Conservation (phyloP, 192 early-diverging fungal genomes). For the Chytriomyces sp. region DNA sequence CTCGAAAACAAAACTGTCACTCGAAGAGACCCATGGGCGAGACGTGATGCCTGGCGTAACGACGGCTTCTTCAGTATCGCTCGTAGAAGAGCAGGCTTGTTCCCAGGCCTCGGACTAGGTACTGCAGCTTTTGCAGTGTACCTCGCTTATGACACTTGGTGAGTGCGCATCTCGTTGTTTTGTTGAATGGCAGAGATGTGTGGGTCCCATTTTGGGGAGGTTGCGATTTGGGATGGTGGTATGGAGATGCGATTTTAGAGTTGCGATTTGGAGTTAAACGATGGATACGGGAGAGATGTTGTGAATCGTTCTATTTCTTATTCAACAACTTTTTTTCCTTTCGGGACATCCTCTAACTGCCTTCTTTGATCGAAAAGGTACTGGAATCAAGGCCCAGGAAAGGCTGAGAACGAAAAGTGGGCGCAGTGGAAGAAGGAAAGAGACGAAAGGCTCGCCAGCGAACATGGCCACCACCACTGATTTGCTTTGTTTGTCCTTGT, state of each 20-base stretch:
- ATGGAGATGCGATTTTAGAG: neutral
- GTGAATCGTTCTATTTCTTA: neutral
- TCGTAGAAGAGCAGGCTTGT: conserved; percentile 35
- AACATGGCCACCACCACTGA: conserved; percentile 35
- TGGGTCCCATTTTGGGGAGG: neutral
- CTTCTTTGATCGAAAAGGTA: conserved; percentile 31
- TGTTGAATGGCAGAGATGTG: neutral
- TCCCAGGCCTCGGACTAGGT: conserved; percentile 51
- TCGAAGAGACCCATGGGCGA: conserved; percentile 52
- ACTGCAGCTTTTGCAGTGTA: conserved; percentile 46
- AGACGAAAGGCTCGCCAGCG: conserved; percentile 38
- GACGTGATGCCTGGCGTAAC: conserved; percentile 55
- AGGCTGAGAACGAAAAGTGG: conserved; percentile 49
- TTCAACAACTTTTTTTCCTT: neutral
- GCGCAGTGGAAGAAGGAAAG: conserved; percentile 47
- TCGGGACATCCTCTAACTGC: too few species aligned
- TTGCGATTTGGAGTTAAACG: neutral
- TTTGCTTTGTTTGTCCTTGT: neutral
- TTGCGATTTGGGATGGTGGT: neutral
- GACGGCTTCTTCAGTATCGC: conserved; percentile 43
- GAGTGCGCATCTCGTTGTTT: neutral
- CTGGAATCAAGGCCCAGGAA: conserved; percentile 47
- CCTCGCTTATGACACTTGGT: conserved; percentile 56
- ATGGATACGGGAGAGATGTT: too few species aligned
- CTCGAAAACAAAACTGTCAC: conserved; percentile 18